Conservation (phyloP, 1,139 yeast species). For the Taphrina populina region DNA sequence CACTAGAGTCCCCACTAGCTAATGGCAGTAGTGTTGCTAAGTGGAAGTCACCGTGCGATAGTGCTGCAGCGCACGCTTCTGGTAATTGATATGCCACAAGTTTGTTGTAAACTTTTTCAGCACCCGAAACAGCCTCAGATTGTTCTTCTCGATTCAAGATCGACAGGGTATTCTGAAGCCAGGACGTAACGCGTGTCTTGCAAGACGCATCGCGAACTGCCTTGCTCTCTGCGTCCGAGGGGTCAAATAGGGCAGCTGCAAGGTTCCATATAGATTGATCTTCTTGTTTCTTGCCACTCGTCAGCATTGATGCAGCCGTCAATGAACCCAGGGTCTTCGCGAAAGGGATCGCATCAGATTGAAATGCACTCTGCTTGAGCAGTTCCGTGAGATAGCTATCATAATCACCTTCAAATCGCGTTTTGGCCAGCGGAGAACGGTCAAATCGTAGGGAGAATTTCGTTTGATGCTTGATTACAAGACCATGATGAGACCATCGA, state of each 20-base stretch:
- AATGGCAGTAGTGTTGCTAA: constrained; percentile 68
- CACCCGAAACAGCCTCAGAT: constrained; percentile 38
- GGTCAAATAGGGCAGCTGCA: constrained; percentile 61
- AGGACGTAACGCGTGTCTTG: constrained; percentile 49
- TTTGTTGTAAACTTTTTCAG: constrained; percentile 50
- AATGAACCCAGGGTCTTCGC: constrained; percentile 27
- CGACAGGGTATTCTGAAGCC: constrained; percentile 58
- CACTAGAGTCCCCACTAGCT: constrained; percentile 64
- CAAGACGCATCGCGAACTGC: no score
- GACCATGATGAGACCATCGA: no score
- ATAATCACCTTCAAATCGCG: no score
- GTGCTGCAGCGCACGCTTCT: constrained; percentile 62
- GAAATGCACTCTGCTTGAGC: no score
- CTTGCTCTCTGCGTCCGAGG: no score
- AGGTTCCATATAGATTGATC: constrained; percentile 50
- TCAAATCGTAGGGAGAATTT: no score
- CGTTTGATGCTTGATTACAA: no score
- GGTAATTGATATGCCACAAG: constrained; percentile 60
- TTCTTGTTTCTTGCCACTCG: background rate
- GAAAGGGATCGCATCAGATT: no score
- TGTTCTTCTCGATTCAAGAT: constrained; percentile 48
- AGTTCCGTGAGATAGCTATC: no score
- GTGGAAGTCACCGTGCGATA: constrained; percentile 61
- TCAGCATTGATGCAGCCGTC: constrained; percentile 8
- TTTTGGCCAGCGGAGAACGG: no score